A percentile compares a stretch with the other conserved stretches of the same genome.
Conservation (phyloP, 2,329 filamentous ascomycete genomes). For the Aspergillus felis region DNA sequence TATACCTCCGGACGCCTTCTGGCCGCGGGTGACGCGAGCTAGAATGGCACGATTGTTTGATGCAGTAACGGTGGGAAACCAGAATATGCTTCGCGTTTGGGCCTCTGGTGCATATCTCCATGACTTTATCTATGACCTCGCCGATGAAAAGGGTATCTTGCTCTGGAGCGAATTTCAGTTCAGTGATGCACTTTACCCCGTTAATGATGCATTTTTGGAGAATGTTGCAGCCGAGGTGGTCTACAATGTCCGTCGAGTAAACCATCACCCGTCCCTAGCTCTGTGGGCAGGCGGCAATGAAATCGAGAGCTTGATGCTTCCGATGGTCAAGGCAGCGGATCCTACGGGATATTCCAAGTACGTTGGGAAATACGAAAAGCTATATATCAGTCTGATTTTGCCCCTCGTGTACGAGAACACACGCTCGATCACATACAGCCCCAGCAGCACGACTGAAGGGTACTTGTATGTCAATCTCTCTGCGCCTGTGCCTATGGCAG, state of each 20-base stretch:
- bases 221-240: constrained; percentile 54
- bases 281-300: constrained; percentile 58
- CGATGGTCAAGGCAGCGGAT: constrained; percentile 38
- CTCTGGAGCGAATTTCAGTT: constrained; percentile 64
- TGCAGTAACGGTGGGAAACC: constrained; percentile 54
- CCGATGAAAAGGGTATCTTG: constrained; percentile 58
- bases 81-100: constrained; percentile 64
- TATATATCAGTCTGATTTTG: constrained; percentile 55
- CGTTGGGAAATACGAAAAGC: constrained; percentile 52
- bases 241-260: constrained; percentile 59
- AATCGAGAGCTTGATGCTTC: constrained; percentile 54
- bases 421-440: constrained; percentile 58
- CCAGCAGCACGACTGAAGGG: constrained; percentile 58
- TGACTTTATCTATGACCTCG: constrained; percentile 61
- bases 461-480: constrained; percentile 54
- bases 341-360: constrained; percentile 45
- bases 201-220: constrained; percentile 51
- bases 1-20: constrained; percentile 61
- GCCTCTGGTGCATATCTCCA: constrained; percentile 57
- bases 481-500: constrained; percentile 49
- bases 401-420: constrained; percentile 57
- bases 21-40: constrained; percentile 54
- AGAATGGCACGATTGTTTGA: constrained; percentile 53
- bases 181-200: constrained; percentile 58
- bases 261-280: constrained; percentile 56